Conservation (phyloP, 108 stramenopile genomes). For the Fistulifera solaris region DNA sequence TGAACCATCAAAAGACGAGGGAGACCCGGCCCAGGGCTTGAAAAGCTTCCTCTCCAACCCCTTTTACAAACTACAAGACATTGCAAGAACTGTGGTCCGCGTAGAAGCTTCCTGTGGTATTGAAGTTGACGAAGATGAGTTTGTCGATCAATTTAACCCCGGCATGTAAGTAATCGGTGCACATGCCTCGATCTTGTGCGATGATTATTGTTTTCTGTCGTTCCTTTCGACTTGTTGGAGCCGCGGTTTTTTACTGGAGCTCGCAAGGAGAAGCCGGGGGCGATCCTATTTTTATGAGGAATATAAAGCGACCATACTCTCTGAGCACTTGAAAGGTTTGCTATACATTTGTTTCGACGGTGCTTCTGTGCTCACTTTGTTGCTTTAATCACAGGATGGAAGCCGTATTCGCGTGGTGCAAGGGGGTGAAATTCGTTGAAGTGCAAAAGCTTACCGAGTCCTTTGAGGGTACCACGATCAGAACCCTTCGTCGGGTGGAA, state of each 20-base stretch:
- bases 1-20: constrained; percentile 73
- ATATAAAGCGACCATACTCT: constrained; percentile 71
- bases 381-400: constrained; percentile 70
- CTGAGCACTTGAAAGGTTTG: constrained; percentile 37
- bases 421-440: constrained; percentile 94
- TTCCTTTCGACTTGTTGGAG: constrained; percentile 40
- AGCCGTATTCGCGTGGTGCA: constrained; percentile 94
- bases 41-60: constrained; percentile 66
- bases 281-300: constrained; percentile 53
- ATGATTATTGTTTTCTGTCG: constrained; percentile 49
- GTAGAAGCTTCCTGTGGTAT: constrained; percentile 82
- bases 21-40: constrained; percentile 63
- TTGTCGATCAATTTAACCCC: constrained; percentile 83
- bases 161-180: constrained; percentile 60
- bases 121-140: constrained; percentile 84
- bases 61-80: constrained; percentile 70
- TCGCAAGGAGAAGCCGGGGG: constrained; percentile 26
- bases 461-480: constrained; percentile 97
- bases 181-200: constrained; percentile 7
- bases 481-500: constrained; percentile 90
- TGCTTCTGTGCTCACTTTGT: background rate
- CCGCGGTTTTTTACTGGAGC: constrained; percentile 47
- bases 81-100: constrained; percentile 81
- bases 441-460: constrained; percentile 91
- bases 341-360: constrained; percentile 5